Conservation (phyloP, 768 basidiomycete species). For the Pisolithus orientalis region DNA sequence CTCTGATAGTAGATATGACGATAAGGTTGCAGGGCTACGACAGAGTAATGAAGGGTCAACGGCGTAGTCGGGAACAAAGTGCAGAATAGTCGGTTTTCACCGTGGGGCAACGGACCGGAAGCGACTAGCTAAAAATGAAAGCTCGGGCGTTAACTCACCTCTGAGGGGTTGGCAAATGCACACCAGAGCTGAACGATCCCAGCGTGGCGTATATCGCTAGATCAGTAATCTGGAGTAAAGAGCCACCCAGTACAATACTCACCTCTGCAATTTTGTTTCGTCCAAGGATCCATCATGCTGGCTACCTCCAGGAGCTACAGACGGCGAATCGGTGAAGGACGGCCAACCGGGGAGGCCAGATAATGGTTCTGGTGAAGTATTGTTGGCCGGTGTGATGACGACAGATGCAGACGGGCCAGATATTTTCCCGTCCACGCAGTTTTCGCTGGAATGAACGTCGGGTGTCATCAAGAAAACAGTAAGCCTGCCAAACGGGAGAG, state of each 20-base stretch:
- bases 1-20: constrained; percentile 23
- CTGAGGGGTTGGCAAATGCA: constrained; percentile 26
- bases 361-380: constrained; percentile 5
- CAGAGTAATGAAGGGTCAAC: constrained; percentile 8
- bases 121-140: not conserved
- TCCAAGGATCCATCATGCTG: constrained; percentile 4
- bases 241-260: not conserved
- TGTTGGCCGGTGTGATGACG: constrained; percentile 9
- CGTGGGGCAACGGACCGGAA: not conserved
- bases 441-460: not conserved
- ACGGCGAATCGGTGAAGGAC: constrained; percentile 9
- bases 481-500: not conserved
- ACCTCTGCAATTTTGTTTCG: constrained; percentile 10
- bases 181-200: constrained; percentile 7
- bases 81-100: not conserved
- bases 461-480: not conserved
- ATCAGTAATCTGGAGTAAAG: not conserved
- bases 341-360: constrained; percentile 11
- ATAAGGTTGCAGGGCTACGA: constrained; percentile 29
- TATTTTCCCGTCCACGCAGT: constrained; percentile 1
- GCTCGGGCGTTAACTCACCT: constrained; percentile 13
- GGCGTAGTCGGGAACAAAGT: not conserved
- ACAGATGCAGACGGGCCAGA: constrained; percentile 4
- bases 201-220: not conserved
- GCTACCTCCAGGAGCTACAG: constrained; percentile 12